Base-by-base conservation (phyloP, 2,329 filamentous ascomycete species). In the Exserohilum turcica region DNA sequence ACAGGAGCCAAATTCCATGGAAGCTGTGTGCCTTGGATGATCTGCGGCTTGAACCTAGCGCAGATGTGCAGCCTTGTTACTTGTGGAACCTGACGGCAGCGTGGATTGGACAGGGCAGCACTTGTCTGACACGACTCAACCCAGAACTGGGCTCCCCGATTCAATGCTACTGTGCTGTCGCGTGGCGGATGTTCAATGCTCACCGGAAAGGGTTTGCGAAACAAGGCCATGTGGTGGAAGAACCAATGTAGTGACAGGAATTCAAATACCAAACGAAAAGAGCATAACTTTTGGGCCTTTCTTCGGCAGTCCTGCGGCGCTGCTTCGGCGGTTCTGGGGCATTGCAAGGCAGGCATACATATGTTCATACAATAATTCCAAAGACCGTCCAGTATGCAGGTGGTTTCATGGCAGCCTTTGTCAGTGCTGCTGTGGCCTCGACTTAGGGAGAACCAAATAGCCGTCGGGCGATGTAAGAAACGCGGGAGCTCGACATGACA, bases 1-100 rank as follows among this genome's bases (percentile, higher is more conserved):
- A 35, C 43, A 51, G 40, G 52, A 35, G 36, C 47, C 52, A 51
- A 38, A 32, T 36, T 35, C 37, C 18, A 38, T 50, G 28, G 28
- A 39, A 39, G 38, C 42, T 44, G 36, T 29, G 52, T 28, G 42
- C 29, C 15, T 40, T 36, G 10, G 31, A 42, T 46, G 52, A 54
- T 54, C 47, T 51, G 47, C 52, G 27, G 31, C 43, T 21, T 43
- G 31, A 44, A 35, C 37, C 33, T 16, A 42, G 15, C 19, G 28
- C 37, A 37, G 44, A 40, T 24, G 21, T 50, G 36, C 40, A 50
- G 40, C 31, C 43, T 42, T 49, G 46, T 32, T 19, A 42, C 37
- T 40, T 24, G 36, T 51, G 52, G 52, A 36, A 36, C 42, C 38
- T 5, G 18, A 27, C 24, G 27, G 16, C 43, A 49, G 45, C 21